phyloP scores from a whole-genome alignment of 345 rosid genomes.

The Rubroshorea leprosula region DNA sequence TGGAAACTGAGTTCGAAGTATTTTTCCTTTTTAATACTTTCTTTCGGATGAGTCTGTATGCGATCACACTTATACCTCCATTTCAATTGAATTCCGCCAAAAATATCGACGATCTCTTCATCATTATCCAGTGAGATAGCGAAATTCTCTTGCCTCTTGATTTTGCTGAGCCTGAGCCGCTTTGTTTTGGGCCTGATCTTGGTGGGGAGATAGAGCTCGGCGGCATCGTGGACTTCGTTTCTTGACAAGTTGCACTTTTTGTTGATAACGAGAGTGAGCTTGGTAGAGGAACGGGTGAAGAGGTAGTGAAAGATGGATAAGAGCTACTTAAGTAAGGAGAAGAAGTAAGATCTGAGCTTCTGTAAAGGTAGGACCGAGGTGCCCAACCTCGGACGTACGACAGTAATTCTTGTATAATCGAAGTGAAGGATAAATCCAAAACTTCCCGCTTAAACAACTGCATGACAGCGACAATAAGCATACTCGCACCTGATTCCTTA shows the following conservation, averaged over 20 bases:
- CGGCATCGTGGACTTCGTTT: constrained; percentile 40
- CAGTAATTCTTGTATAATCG: no score
- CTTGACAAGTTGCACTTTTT: constrained; percentile 20
- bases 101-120: constrained; percentile 29
- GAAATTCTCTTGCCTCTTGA: constrained; percentile 32
- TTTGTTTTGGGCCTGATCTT: constrained; percentile 38
- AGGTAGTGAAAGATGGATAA: no score
- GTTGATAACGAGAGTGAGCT: constrained; percentile 30
- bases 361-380: no score
- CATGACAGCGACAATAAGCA: no score
- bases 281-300: no score
- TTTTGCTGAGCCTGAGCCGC: constrained; percentile 25
- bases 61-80: constrained; percentile 32
- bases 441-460: no score
- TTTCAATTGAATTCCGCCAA: constrained; percentile 18
- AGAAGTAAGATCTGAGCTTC: constrained; percentile 20
- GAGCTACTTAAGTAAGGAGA: constrained; percentile 9
- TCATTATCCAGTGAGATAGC: constrained; percentile 29
- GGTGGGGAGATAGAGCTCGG: constrained; percentile 38
- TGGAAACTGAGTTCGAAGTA: constrained; percentile 36
- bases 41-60: no score
- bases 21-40: no score
- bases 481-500: no score
- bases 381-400: no score
- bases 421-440: no score